Evolutionary conservation across 2,329 filamentous ascomycete genomes (phyloP).

Genomic region (Thermoascus crustaceus): DNA sequence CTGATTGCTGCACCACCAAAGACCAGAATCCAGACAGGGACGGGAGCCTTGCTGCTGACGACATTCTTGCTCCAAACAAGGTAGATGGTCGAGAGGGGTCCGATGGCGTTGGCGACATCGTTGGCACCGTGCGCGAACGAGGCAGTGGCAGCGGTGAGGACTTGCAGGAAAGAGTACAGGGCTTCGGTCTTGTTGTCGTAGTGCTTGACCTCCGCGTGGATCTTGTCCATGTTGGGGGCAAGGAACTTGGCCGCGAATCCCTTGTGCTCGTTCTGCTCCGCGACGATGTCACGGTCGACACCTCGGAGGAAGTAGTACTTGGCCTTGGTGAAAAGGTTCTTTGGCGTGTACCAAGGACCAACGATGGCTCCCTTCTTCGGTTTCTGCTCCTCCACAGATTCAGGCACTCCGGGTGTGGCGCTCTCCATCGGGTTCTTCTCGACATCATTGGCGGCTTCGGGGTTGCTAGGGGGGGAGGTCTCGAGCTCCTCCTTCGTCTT

Average conservation of each 20-base stretch:
- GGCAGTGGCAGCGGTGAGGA: constrained; percentile 45
- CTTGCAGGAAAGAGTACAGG: constrained; percentile 46
- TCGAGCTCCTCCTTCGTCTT: too few species aligned
- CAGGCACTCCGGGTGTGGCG: too few species aligned
- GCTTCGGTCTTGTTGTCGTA: constrained; percentile 65
- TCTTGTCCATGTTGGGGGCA: constrained; percentile 48
- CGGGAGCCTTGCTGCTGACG: constrained; percentile 53
- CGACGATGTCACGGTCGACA: constrained; percentile 73
- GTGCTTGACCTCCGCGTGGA: constrained; percentile 55
- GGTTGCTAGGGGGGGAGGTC: too few species aligned
- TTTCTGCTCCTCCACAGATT: too few species aligned
- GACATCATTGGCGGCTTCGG: constrained; percentile 21
- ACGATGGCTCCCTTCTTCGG: constrained; percentile 32
- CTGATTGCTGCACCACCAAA: constrained; percentile 54
- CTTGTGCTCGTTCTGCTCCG: constrained; percentile 64
- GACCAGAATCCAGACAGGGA: constrained; percentile 69
- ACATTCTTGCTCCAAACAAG: constrained; percentile 55
- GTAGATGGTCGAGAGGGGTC: constrained; percentile 64
- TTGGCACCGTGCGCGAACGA: constrained; percentile 62
- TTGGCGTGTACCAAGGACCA: constrained; percentile 53
- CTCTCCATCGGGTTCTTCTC: constrained; percentile 16
- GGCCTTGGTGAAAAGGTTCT: too few species aligned
- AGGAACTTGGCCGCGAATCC: constrained; percentile 47
- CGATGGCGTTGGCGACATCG: constrained; percentile 65
- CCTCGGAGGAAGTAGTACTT: too few species aligned